Evolutionary conservation across 805 yeast genomes (phyloP).

Genomic region (Schizosaccharomyces octosporus): DNA sequence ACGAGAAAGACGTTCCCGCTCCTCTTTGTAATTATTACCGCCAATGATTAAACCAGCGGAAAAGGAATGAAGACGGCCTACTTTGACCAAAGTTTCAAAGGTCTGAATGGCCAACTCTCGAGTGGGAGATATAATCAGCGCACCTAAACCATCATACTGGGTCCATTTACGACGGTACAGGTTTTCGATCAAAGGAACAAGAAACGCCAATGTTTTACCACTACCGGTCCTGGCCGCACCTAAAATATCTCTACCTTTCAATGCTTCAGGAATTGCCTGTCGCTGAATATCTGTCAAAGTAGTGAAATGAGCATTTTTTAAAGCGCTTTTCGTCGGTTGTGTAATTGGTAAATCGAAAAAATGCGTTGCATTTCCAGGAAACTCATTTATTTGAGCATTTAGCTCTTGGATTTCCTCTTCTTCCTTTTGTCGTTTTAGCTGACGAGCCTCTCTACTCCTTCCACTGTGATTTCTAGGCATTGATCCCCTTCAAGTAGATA

Average conservation of each 20-base stretch:
- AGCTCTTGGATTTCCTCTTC: neutral
- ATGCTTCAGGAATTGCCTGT: conserved; percentile 46
- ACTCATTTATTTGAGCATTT: neutral
- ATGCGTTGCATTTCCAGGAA: neutral
- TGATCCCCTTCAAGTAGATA: neutral
- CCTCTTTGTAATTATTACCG: conserved; percentile 68
- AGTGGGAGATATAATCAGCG: conserved; percentile 72
- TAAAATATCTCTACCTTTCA: conserved; percentile 55
- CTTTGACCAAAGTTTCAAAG: conserved; percentile 61
- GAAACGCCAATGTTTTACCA: conserved; percentile 72
- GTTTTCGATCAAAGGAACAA: conserved; percentile 48
- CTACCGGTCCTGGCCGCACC: conserved; percentile 83
- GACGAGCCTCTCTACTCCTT: conserved; percentile 1
- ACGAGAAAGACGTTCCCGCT: conserved; percentile 50
- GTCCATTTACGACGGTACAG: conserved; percentile 36
- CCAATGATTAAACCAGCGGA: conserved; percentile 86
- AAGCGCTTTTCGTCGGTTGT: conserved; percentile 5
- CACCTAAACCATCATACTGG: conserved; percentile 71
- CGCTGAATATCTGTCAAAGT: conserved; percentile 70
- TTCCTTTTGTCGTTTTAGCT: neutral
- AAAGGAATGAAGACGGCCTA: conserved; percentile 49
- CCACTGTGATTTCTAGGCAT: neutral
- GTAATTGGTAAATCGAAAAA: neutral
- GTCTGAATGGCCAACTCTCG: conserved; percentile 79
- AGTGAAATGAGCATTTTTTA: conserved; percentile 54